Percentiles rank a stretch among this genome's conserved stretches.
phyloP scores from a whole-genome alignment of 306 rosid genomes.

The Dalbergia cultrata region DNA sequence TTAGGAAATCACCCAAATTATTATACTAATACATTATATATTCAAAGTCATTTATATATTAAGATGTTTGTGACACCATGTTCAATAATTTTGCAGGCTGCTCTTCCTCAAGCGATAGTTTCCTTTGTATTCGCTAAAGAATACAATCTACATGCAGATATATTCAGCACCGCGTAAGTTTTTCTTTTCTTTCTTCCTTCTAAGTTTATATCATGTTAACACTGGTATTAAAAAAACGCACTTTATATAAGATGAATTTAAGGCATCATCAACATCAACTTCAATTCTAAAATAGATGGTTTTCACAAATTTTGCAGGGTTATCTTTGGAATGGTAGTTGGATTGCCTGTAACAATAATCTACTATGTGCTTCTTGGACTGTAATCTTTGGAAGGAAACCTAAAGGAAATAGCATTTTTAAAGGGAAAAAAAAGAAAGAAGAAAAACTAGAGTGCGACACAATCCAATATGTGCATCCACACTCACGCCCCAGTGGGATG shows the following conservation, averaged over 20 bases:
- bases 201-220: not conserved
- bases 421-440: too few species aligned
- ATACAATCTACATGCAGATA: conserved; percentile 49
- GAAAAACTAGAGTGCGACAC: too few species aligned
- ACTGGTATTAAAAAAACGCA: not conserved
- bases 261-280: not conserved
- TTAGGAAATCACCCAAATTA: not conserved
- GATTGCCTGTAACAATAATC: conserved; percentile 45
- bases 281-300: not conserved
- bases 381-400: not conserved
- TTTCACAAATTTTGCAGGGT: conserved; percentile 37
- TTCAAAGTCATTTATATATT: not conserved
- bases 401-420: too few species aligned
- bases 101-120: conserved; percentile 49
- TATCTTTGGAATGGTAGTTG: conserved; percentile 50
- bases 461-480: too few species aligned
- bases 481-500: too few species aligned
- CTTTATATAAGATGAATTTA: not conserved
- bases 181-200: not conserved
- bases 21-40: not conserved
- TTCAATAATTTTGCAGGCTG: conserved; percentile 44
- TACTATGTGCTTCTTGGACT: conserved; percentile 49
- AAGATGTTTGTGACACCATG: not conserved
- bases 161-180: conserved; percentile 56
- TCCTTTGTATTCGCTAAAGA: conserved; percentile 54